Evolutionary conservation across 116 monocot species (phyloP), one percentile per base, ranked within the genome.

Genomic region (Dioscorea cayenensis): DNA sequence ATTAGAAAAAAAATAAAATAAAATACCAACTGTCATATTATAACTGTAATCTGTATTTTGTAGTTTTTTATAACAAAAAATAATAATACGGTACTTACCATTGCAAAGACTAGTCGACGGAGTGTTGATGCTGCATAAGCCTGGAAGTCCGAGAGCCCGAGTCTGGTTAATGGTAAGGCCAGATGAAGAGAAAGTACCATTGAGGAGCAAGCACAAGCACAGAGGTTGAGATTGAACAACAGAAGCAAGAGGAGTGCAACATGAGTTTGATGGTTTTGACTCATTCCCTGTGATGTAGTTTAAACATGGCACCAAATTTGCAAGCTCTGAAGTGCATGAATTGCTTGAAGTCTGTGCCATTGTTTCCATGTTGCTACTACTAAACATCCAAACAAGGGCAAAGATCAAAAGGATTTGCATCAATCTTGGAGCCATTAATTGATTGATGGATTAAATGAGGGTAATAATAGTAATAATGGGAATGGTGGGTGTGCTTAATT

Each of bases 191-290:
- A 43, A 62, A 23, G 14, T 55, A 16, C 55, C n/a, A n/a, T 55
- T 55, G 16, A 55, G 55, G 55, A 55, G 55, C 55, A 55, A 55
- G 55, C 55, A 55, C 55, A 55, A n/a, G 55, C 55, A 55, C 55
- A 3, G 55, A 14, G 55, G 55, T 55, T 55, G 19, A 16, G 55
- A 18, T 55, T 55, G 16, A n/a, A 55, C 19, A n/a, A 55, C 55
- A n/a, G 55, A 55, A 2, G 55, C 55, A n/a, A 55, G 55, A n/a
- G 55, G 55, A 3, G 55, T 18, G 55, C 55, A 55, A n/a, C 55
- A 55, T 16, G 55, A 55, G 55, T 19, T 55, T n/a, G 55, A 55
- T 16, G 55, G 55, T n/a, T 16, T 55, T 5, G 55, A 14, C 55
- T n/a, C 55, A n/a, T 55, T 55, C 5, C 19, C 55, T 16, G 55